Evolutionary conservation across 148 eudicot species (phyloP).

Genomic region (Chenopodium quinoa): DNA sequence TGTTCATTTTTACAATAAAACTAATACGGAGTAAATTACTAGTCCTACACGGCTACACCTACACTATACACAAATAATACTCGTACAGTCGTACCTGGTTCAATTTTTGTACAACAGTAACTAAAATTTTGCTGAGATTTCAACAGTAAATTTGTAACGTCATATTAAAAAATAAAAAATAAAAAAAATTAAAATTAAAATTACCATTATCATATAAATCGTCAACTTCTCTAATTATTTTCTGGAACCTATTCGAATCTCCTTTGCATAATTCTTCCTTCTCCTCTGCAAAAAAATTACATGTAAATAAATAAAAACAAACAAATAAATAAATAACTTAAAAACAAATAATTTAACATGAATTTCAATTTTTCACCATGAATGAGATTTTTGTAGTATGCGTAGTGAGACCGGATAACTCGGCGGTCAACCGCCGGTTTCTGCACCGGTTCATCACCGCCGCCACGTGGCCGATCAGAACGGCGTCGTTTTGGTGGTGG

Average conservation of each 20-base stretch:
- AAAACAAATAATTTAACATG: neutral
- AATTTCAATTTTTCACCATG: slow-evolving; percentile 9
- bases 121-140: too few species aligned
- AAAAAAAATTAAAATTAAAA: too few species aligned
- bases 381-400: slow-evolving; percentile 10
- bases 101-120: too few species aligned
- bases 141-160: too few species aligned
- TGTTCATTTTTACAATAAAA: too few species aligned
- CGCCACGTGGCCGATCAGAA: neutral
- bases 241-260: slow-evolving; percentile 31
- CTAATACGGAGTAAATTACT: too few species aligned
- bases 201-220: slow-evolving; percentile 40
- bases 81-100: too few species aligned
- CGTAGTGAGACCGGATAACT: slow-evolving; percentile 28
- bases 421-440: slow-evolving; percentile 12
- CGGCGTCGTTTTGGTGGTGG: slow-evolving; percentile 6
- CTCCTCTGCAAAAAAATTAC: slow-evolving; percentile 28
- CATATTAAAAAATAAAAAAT: too few species aligned
- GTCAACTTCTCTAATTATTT: slow-evolving; percentile 39
- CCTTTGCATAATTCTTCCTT: slow-evolving; percentile 39
- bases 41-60: too few species aligned
- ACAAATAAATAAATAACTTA: neutral
- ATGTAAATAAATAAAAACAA: too few species aligned
- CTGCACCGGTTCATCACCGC: neutral
- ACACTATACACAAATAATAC: too few species aligned